Evolutionary conservation across 2,329 filamentous ascomycete species (phyloP).

Genomic region (Trichoderma koningii): DNA sequence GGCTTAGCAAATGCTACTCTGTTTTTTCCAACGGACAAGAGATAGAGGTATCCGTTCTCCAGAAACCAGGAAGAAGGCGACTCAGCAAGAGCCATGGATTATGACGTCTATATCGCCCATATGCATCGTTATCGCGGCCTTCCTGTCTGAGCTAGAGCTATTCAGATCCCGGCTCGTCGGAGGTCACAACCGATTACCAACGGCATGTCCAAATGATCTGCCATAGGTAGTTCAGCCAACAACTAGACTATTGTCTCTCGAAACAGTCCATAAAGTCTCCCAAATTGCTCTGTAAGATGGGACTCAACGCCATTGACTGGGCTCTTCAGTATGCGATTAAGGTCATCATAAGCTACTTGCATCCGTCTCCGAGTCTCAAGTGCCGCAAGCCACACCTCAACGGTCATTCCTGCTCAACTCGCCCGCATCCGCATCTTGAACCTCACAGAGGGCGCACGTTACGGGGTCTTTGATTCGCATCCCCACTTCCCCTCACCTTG

Average conservation of each 20-base stretch:
- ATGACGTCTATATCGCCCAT: slow-evolving; percentile 15
- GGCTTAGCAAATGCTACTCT: neutral
- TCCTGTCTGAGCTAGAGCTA: slow-evolving; percentile 22
- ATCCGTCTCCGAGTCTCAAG: neutral
- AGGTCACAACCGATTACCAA: neutral
- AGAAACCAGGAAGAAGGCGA: neutral
- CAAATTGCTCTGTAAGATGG: no score
- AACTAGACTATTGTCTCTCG: neutral
- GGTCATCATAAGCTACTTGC: no score
- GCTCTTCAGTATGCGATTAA: no score
- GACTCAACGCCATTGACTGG: no score
- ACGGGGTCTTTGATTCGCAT: neutral
- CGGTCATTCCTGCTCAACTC: neutral
- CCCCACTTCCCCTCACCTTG: slow-evolving; percentile 14
- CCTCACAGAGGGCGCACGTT: slow-evolving; percentile 11
- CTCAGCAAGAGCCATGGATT: neutral
- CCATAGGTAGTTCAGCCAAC: neutral
- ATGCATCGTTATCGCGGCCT: slow-evolving; percentile 21
- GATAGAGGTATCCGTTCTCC: neutral
- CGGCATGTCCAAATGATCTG: neutral
- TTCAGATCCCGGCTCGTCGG: neutral
- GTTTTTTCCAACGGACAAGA: neutral
- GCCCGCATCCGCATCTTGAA: neutral
- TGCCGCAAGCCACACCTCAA: neutral
- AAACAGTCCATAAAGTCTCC: no score